Conservation (phyloP, 202 grass and related monocot genomes). For the Brachypodium distachyon region DNA sequence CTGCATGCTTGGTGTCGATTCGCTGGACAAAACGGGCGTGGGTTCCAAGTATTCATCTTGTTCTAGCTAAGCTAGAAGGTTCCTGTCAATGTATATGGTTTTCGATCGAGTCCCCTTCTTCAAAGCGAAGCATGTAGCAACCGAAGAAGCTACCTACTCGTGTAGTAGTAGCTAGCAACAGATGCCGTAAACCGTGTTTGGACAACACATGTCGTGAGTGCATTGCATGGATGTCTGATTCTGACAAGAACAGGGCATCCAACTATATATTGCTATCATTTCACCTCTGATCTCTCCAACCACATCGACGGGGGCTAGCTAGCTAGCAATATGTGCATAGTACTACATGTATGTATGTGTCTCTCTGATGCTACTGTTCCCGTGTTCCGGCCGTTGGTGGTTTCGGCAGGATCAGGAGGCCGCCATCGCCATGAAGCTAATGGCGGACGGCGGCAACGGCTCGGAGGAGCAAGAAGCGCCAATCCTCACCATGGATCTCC, state of each 20-base stretch:
- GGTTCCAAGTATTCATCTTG: not conserved
- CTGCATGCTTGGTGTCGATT: not conserved
- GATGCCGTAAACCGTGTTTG: not conserved
- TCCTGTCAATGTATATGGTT: not conserved
- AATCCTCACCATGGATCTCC: not conserved
- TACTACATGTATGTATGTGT: not conserved
- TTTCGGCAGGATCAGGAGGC: conserved; percentile 4
- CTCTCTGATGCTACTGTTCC: not conserved
- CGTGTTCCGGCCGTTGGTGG: no score
- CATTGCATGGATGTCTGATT: conserved; percentile 9
- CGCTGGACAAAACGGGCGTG: not conserved
- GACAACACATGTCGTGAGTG: not conserved
- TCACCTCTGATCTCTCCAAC: not conserved
- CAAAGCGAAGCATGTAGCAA: conserved; percentile 37
- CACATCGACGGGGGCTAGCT: no score
- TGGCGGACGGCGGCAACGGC: not conserved
- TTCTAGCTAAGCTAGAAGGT: no score
- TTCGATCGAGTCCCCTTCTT: no score
- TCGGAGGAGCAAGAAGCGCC: not conserved
- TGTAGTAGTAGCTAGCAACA: not conserved
- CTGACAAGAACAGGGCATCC: not conserved
- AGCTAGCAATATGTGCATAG: no score
- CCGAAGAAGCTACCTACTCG: not conserved
- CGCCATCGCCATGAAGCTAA: not conserved
- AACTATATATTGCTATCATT: not conserved